Percentiles rank a stretch among this genome's conserved stretches.
phyloP scores from a whole-genome alignment of 2,329 filamentous ascomycete genomes.

The Aureobasidium sp. region DNA sequence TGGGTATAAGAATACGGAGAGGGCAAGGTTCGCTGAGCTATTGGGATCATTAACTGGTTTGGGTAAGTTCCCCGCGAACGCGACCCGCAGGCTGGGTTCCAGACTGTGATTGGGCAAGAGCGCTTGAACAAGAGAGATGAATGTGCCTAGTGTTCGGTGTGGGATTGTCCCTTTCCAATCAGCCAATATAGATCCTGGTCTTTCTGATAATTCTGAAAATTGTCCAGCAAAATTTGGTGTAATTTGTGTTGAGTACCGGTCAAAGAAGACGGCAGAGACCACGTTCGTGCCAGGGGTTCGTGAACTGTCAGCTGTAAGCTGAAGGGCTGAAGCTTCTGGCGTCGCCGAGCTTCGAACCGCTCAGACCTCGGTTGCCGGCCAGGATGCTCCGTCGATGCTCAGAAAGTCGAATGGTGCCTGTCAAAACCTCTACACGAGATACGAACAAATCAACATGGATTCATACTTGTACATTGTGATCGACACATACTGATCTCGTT shows the following conservation, averaged over 20 bases:
- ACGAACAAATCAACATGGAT: not conserved
- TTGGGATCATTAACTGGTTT: constrained; percentile 5
- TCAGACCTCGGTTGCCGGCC: not conserved
- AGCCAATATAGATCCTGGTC: not conserved
- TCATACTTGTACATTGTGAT: not conserved
- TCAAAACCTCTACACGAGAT: not conserved
- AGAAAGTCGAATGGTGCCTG: constrained; percentile 6
- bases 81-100: not conserved
- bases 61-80: not conserved
- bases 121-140: not conserved
- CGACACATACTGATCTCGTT: not conserved
- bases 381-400: not conserved
- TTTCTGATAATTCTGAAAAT: not conserved
- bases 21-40: constrained; percentile 3
- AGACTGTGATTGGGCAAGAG: not conserved
- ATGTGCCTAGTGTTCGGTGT: not conserved
- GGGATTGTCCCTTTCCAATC: not conserved
- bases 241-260: constrained; percentile 2
- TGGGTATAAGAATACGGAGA: constrained; percentile 6
- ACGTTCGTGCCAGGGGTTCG: not conserved
- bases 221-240: not conserved
- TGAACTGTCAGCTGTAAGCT: not conserved
- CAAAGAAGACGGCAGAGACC: not conserved
- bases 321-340: not conserved
- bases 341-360: not conserved